Percentiles rank a stretch among this genome's conserved stretches.
phyloP scores from a whole-genome alignment of 208 protist species.

The Hexamita inflata region DNA sequence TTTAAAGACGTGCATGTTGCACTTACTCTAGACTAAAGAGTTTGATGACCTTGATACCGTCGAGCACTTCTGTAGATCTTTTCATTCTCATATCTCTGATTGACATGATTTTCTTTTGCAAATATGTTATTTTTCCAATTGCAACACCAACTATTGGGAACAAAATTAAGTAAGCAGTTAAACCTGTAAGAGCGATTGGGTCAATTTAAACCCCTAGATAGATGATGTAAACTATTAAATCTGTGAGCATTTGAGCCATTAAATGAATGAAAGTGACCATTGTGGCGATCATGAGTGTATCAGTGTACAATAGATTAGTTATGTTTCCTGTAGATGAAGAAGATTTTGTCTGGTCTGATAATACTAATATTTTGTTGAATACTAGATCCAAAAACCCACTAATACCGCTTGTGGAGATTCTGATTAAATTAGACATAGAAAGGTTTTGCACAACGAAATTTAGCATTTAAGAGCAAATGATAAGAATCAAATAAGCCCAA shows the following conservation, averaged over 20 bases:
- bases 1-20: conserved; percentile 35
- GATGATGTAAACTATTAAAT: conserved; percentile 43
- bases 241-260: conserved; percentile 39
- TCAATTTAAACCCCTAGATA: conserved; percentile 46
- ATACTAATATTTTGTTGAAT: not conserved
- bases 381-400: not conserved
- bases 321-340: conserved; percentile 44
- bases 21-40: conserved; percentile 49
- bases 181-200: conserved; percentile 38
- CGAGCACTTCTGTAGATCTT: conserved; percentile 46
- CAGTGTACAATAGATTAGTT: conserved; percentile 50
- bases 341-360: not conserved
- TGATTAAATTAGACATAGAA: not conserved
- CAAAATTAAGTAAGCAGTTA: conserved; percentile 47
- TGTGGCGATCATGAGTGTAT: conserved; percentile 30
- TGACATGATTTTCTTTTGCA: conserved; percentile 27
- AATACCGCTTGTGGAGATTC: not conserved
- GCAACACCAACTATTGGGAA: conserved; percentile 39
- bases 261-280: conserved; percentile 35
- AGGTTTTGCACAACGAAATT: not conserved
- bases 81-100: conserved; percentile 47
- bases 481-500: not conserved
- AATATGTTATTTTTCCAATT: not conserved
- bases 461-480: not conserved
- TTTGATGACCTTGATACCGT: conserved; percentile 52